Percentiles rank a stretch among this genome's conserved stretches.
These are phyloP conservation scores for Artemisia tridentata DNA, from an alignment of 129 eudicot genomes.

Conservation along the genomic window DNA sequence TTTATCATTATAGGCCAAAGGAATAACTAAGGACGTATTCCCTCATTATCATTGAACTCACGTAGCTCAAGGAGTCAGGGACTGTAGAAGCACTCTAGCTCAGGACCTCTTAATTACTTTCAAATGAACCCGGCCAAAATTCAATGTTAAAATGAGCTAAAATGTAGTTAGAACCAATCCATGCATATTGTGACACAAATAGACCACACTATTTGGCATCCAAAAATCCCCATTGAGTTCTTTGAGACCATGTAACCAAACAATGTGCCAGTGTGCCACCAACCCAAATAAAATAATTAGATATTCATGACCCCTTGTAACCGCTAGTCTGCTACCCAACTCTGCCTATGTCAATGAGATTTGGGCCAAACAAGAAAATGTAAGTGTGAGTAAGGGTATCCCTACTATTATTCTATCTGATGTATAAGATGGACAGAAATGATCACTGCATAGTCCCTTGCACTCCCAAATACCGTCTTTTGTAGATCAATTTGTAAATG, in stretches of 20 bases:
- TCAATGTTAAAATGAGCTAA: constrained; percentile 7
- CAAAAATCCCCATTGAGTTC: constrained; percentile 4
- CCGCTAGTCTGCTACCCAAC: background rate
- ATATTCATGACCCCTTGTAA: background rate
- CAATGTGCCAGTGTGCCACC: background rate
- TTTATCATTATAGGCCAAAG: too few species aligned
- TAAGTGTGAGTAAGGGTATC: background rate
- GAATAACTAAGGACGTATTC: too few species aligned
- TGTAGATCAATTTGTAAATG: constrained; percentile 13
- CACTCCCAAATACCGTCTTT: constrained; percentile 4
- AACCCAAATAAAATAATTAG: background rate
- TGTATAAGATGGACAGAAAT: background rate
- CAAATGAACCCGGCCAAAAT: constrained; percentile 1
- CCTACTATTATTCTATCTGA: background rate
- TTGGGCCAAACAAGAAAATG: too few species aligned
- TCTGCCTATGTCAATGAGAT: background rate
- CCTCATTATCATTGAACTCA: too few species aligned
- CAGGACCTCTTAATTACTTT: background rate
- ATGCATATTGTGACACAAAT: constrained; percentile 2
- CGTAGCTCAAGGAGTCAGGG: too few species aligned
- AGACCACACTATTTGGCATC: background rate
- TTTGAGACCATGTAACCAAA: background rate
- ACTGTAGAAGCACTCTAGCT: too few species aligned
- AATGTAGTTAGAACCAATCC: background rate
- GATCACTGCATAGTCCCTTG: background rate